A percentile compares a stretch with the other conserved stretches of the same genome.
Evolutionary conservation across 1,284 basidiomycete species (phyloP).

Genomic region (Naganishia cerealis): DNA sequence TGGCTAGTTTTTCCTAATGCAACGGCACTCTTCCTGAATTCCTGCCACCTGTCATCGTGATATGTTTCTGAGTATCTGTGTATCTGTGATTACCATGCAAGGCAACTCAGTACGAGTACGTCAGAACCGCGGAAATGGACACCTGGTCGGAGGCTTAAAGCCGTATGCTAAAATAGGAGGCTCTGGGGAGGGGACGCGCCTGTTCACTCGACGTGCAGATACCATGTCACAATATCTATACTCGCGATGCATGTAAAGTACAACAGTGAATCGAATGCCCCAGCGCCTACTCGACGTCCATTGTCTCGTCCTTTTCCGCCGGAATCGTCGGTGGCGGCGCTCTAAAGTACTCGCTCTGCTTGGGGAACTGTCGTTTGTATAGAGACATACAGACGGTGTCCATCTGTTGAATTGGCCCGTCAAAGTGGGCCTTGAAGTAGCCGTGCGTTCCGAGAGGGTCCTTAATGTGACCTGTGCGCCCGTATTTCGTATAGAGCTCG

Average conservation of each 20-base stretch:
- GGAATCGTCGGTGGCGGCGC: conserved; percentile 9
- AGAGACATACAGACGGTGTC: conserved; percentile 87
- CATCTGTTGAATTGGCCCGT: conserved; percentile 93
- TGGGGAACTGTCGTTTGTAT: conserved; percentile 87
- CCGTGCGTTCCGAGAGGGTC: conserved; percentile 97
- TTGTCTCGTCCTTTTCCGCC: conserved; percentile 32
- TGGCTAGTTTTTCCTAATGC: no score
- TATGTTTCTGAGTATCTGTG: no score
- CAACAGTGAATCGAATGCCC: background rate
- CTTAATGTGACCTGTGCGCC: conserved; percentile 84
- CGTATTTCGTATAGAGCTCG: conserved; percentile 88
- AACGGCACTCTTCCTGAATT: no score
- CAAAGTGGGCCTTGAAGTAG: conserved; percentile 96
- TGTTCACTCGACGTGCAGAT: no score
- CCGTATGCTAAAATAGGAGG: no score
- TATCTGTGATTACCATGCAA: no score
- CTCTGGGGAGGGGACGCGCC: no score
- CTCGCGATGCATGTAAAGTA: background rate
- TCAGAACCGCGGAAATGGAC: no score
- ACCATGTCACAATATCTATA: background rate
- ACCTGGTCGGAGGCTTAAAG: no score
- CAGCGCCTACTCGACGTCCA: conserved; percentile 40
- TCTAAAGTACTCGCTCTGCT: conserved; percentile 63
- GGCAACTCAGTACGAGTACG: no score
- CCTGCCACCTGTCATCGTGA: no score